Evolutionary conservation across 192 early-diverging fungal genomes (phyloP).

Genomic region (Backusella liffmaniae): DNA sequence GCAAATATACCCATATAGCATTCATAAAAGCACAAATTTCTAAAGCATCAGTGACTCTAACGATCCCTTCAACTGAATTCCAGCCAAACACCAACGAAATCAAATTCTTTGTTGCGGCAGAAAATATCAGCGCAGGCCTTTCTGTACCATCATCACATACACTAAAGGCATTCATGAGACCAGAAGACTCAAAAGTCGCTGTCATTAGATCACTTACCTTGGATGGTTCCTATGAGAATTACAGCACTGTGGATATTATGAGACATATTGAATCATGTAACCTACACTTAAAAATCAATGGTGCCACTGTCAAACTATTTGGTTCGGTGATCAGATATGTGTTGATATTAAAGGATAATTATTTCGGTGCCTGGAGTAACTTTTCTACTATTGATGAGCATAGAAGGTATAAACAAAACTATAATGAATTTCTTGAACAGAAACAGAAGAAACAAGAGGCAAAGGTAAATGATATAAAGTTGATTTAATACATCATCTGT

Average conservation of each 20-base stretch:
- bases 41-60: constrained; percentile 37
- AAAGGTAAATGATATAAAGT: constrained; percentile 35
- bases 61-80: constrained; percentile 57
- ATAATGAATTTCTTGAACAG: constrained; percentile 23
- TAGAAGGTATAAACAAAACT: constrained; percentile 38
- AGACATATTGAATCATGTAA: constrained; percentile 52
- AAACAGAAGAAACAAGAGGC: constrained; percentile 48
- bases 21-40: constrained; percentile 29
- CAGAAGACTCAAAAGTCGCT: constrained; percentile 51
- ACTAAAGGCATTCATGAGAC: constrained; percentile 58
- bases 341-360: constrained; percentile 70
- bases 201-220: constrained; percentile 38
- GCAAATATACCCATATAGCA: constrained; percentile 1
- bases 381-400: constrained; percentile 67
- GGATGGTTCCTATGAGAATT: constrained; percentile 55
- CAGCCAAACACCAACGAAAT: constrained; percentile 54
- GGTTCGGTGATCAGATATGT: constrained; percentile 67
- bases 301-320: constrained; percentile 58
- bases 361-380: constrained; percentile 58
- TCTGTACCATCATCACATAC: constrained; percentile 62
- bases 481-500: neutral
- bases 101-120: constrained; percentile 52
- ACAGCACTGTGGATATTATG: constrained; percentile 44
- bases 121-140: constrained; percentile 44
- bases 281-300: constrained; percentile 44